Evolutionary conservation across 2,329 filamentous ascomycete genomes (phyloP), one percentile per base, ranked within the genome.

Genomic region (Aspergillus ochraceus): DNA sequence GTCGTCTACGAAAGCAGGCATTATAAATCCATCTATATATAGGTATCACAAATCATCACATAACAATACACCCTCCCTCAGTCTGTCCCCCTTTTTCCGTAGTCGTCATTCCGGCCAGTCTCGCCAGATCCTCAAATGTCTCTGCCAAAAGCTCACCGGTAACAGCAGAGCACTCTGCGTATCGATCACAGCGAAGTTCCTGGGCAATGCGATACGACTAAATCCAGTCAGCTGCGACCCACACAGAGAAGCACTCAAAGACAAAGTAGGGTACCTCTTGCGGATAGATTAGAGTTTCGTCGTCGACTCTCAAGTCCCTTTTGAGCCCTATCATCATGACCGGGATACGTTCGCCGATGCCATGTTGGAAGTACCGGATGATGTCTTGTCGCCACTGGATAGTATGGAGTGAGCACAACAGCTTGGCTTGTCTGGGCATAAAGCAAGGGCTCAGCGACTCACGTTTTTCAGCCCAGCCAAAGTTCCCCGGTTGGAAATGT

Each of bases 81-180:
- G 72, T 79, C 70, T 82, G 80, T 0, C 78, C 84, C 2, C 84
- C 84, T 20, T 76, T 75, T 19, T 79, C 78, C 1, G 83, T 86
- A 6, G 81, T 86, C 2, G 84, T 86, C 76, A 79, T 82, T n/a
- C 81, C 85, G 4, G 83, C 83, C 30, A 84, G 81, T 68, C 75
- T 80, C 10, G 84, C 84, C 20, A 88, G 77, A 70, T 88, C 86
- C 67, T 88, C 85, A 59, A 88, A 79, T 0, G 85, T 84, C 70
- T 88, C 81, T 32, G 76, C 75, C 64, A 86, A 83, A 45, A 88
- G 73, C 72, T 87, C 83, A 3, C 86, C 85, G 6, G 85, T 88
- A 45, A 83, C 42, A 46, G 86, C 85, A 61, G 84, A 86, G 64
- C 86, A 88, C 68, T 88, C 86, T 3, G 84, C 86, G 71, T 88